Base-by-base conservation (phyloP, 164 flowering plant species). In the Tetrastigma voinierianum region DNA sequence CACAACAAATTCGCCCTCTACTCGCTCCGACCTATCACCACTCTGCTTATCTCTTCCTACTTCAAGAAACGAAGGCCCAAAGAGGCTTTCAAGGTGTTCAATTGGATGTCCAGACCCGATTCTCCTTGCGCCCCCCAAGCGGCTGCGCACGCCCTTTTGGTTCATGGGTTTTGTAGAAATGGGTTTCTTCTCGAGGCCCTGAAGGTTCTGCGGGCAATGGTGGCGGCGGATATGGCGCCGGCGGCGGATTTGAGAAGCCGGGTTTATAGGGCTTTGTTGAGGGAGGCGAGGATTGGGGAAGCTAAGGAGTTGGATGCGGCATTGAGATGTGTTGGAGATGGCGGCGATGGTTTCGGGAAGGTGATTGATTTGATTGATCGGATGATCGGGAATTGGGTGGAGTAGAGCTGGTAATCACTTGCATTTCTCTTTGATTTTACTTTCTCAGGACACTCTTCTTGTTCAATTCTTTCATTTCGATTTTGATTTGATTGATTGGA, bases 211-310 rank as follows among this genome's bases (percentile, higher is more conserved):
- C 71, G 79, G 73, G 71, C 69, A 48, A 77, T 83, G 82, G 63
- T 76, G 46, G 59, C 17, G 9, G 71, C 64, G 23, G 19, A 57
- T 64, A 24, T 72, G 44, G 57, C 56, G 52, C 68, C 76, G 6
- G 70, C 70, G 15, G 51, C 46, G 2, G 82, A 67, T 18, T 51
- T 76, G 62, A 73, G 73, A 60, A 45, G 19, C 18, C 45, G 67
- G 51, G 70, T 79, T 18, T 76, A 62, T 57, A 70, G 79, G 69
- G 59, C 64, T 61, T 72, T 83, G 75, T 67, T 83, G 80, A 77
- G 80, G 67, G 87, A 81, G 67, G 87, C 84, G 1, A 67, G 80
- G 73, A 57, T 83, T 51, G 46, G 20, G 67, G 87, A 79, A 62
- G 84, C 87, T 0, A 53, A 56, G 73, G 79, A 72, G 44, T 65